phyloP scores from a whole-genome alignment of 805 yeast genomes.

The Ogataea trehalophila region DNA sequence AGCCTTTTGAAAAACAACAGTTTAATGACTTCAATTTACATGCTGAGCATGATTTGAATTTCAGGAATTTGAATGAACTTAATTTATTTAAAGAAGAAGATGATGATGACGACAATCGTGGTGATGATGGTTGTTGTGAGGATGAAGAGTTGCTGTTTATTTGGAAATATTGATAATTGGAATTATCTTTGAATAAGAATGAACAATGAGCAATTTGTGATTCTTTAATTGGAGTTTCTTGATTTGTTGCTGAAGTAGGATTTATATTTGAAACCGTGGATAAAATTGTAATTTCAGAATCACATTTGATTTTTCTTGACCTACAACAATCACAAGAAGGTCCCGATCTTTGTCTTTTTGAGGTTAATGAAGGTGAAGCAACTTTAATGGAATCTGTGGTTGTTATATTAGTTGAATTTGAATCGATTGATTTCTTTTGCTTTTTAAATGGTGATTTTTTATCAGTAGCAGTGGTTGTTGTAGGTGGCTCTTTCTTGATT shows the following conservation, averaged over 20 bases:
- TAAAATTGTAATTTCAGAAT: constrained; percentile 48
- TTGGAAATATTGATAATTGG: constrained; percentile 26
- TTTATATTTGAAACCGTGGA: constrained; percentile 15
- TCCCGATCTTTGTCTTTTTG: constrained; percentile 59
- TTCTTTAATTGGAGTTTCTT: constrained; percentile 1
- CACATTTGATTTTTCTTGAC: constrained; percentile 65
- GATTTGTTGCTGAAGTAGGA: neutral
- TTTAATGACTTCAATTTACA: constrained; percentile 41
- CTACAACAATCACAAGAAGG: constrained; percentile 75
- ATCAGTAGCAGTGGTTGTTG: constrained; percentile 17
- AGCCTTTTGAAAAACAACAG: constrained; percentile 61
- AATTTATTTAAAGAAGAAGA: constrained; percentile 14
- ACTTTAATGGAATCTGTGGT: constrained; percentile 24
- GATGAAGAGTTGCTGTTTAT: constrained; percentile 18
- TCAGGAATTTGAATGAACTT: constrained; percentile 29
- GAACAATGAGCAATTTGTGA: constrained; percentile 30
- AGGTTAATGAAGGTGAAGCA: constrained; percentile 28
- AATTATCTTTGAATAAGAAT: constrained; percentile 19
- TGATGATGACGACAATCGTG: too few species aligned
- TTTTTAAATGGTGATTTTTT: constrained; percentile 6
- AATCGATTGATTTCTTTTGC: neutral
- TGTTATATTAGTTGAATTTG: neutral
- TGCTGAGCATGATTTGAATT: constrained; percentile 51
- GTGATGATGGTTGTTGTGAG: neutral
- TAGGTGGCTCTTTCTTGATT: constrained; percentile 14